Evolutionary conservation across 257 asterid species (phyloP).

Genomic region (Asclepias syriaca): DNA sequence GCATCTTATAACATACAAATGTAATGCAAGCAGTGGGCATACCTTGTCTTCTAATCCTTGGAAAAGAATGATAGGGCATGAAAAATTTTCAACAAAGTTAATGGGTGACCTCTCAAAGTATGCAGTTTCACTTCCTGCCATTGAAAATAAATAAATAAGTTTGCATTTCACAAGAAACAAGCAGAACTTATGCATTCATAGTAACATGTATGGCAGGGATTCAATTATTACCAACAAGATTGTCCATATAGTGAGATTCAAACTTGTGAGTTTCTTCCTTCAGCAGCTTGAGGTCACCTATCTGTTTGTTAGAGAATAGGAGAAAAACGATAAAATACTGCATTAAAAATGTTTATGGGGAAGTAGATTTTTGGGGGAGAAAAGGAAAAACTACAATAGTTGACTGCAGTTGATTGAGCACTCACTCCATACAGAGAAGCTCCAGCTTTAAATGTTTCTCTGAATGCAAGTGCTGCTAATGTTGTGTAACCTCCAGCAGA

Average conservation of each 20-base stretch:
- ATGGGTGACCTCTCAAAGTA: slow-evolving; percentile 79
- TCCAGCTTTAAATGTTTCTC: slow-evolving; percentile 79
- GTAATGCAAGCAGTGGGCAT: slow-evolving; percentile 6
- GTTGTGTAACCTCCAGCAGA: slow-evolving; percentile 99
- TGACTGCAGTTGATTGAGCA: slow-evolving; percentile 21
- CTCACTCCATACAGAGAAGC: slow-evolving; percentile 94
- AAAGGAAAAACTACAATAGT: background rate
- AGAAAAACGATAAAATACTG: background rate
- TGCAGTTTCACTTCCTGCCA: slow-evolving; percentile 54
- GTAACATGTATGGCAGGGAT: slow-evolving; percentile 4
- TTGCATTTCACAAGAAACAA: background rate
- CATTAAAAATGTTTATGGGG: background rate
- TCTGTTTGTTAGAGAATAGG: slow-evolving; percentile 38
- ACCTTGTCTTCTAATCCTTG: slow-evolving; percentile 98
- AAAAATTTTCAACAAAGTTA: slow-evolving; percentile 67
- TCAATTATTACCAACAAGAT: slow-evolving; percentile 62
- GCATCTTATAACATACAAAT: background rate
- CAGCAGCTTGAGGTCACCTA: slow-evolving; percentile 74
- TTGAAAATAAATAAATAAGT: background rate
- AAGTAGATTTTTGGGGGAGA: background rate
- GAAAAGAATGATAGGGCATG: slow-evolving; percentile 85
- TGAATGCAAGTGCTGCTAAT: slow-evolving; percentile 90
- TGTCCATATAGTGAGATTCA: slow-evolving; percentile 82
- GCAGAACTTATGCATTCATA: background rate
- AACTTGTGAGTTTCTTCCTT: slow-evolving; percentile 78